Percentiles rank a stretch among this genome's conserved stretches.
phyloP scores from a whole-genome alignment of 257 asterid species.

The Galeopsis tetrahit region DNA sequence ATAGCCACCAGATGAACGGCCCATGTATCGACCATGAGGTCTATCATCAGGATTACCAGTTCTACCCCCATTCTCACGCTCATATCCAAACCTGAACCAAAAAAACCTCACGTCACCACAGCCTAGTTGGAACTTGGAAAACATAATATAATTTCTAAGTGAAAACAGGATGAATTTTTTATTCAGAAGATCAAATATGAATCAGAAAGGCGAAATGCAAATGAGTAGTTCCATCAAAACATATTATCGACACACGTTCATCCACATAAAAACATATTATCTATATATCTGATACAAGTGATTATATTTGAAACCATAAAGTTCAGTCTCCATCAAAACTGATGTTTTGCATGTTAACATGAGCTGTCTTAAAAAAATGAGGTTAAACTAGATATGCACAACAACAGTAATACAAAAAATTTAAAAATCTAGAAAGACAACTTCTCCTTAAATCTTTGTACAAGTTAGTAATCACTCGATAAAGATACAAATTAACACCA shows the following conservation, averaged over 20 bases:
- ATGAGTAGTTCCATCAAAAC: neutral
- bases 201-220: constrained; percentile 1
- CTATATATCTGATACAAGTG: neutral
- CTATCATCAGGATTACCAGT: constrained; percentile 87
- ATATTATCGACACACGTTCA: neutral
- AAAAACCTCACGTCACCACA: neutral
- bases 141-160: neutral
- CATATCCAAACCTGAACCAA: constrained; percentile 69
- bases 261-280: neutral
- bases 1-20: constrained; percentile 76
- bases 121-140: constrained; percentile 17
- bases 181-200: constrained; percentile 4
- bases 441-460: neutral
- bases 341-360: neutral
- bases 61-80: constrained; percentile 86
- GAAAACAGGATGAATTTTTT: constrained; percentile 4
- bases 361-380: neutral
- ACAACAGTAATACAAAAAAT: neutral
- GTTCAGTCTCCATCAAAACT: constrained; percentile 3
- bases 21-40: constrained; percentile 79
- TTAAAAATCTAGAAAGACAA: neutral
- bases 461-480: neutral
- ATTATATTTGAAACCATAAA: constrained; percentile 8
- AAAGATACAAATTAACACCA: no score
- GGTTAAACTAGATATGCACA: neutral